Percentiles rank a stretch among this genome's conserved stretches.
Conservation (phyloP, 2,329 filamentous ascomycete genomes). For the Claviceps sp. region DNA sequence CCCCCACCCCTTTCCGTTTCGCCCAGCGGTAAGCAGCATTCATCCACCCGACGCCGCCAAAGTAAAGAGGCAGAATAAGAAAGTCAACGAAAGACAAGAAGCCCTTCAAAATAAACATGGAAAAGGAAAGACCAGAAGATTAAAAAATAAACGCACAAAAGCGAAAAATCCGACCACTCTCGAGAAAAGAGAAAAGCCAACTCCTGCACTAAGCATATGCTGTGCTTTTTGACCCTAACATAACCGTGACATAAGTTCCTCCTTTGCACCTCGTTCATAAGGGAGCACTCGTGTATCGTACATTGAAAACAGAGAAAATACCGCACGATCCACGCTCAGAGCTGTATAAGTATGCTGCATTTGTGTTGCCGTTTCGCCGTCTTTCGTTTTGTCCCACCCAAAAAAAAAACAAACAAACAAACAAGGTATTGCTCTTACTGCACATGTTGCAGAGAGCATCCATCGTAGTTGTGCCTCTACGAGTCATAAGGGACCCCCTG, state of each 20-base stretch:
- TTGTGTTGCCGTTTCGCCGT: neutral
- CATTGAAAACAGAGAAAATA: constrained; percentile 24
- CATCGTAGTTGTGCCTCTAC: constrained; percentile 9
- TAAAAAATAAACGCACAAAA: neutral
- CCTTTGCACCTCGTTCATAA: constrained; percentile 12
- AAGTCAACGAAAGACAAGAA: neutral
- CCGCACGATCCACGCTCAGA: constrained; percentile 10
- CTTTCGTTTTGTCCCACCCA: constrained; percentile 15
- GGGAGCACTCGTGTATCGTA: constrained; percentile 19
- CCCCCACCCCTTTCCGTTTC: too few relatives aligned
- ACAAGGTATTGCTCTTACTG: neutral
- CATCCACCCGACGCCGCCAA: neutral
- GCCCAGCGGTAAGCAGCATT: too few relatives aligned
- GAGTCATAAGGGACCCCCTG: neutral
- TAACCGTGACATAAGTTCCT: constrained; percentile 8
- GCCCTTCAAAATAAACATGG: neutral
- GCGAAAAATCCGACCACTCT: neutral
- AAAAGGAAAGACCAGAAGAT: neutral
- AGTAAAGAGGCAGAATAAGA: too few relatives aligned
- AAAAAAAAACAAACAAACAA: constrained; percentile 12
- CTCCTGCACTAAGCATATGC: constrained; percentile 5
- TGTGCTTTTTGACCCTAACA: constrained; percentile 2
- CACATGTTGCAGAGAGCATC: constrained; percentile 2
- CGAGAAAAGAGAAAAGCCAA: constrained; percentile 3
- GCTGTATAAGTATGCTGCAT: neutral